Conservation (phyloP, 768 basidiomycete genomes). For the Mycena rebaudengoi region DNA sequence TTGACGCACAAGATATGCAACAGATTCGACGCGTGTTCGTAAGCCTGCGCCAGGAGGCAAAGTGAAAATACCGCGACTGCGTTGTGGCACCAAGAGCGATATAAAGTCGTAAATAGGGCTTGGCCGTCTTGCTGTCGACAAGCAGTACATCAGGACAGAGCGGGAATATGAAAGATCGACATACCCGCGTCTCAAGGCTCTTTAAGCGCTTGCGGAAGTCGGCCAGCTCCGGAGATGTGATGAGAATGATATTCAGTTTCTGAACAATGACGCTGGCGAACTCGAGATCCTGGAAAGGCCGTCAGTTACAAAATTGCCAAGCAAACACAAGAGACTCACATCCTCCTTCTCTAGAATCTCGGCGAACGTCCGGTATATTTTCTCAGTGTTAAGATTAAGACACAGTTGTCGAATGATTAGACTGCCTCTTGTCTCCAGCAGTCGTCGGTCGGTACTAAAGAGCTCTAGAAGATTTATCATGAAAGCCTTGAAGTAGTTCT, state of each 20-base stretch:
- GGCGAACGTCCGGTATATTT: conserved; percentile 94
- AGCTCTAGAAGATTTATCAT: conserved; percentile 95
- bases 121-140: conserved; percentile 89
- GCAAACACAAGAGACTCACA: conserved; percentile 51
- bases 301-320: neutral
- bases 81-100: conserved; percentile 99
- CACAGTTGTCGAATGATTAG: conserved; percentile 96
- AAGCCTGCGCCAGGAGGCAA: conserved; percentile 96
- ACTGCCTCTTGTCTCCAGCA: conserved; percentile 92
- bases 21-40: conserved; percentile 97
- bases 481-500: conserved; percentile 93
- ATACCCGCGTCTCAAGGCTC: conserved; percentile 89
- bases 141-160: neutral
- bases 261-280: conserved; percentile 98
- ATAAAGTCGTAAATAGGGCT: conserved; percentile 91
- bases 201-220: conserved; percentile 95
- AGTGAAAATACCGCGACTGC: conserved; percentile 96
- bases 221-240: conserved; percentile 94
- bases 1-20: conserved; percentile 86
- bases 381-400: conserved; percentile 91
- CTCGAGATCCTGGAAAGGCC: conserved; percentile 80
- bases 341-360: conserved; percentile 99
- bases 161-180: conserved; percentile 32
- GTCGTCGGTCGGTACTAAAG: conserved; percentile 91
- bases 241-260: conserved; percentile 95